Base-by-base conservation (phyloP, 805 yeast species). In the Candida schatavii region DNA sequence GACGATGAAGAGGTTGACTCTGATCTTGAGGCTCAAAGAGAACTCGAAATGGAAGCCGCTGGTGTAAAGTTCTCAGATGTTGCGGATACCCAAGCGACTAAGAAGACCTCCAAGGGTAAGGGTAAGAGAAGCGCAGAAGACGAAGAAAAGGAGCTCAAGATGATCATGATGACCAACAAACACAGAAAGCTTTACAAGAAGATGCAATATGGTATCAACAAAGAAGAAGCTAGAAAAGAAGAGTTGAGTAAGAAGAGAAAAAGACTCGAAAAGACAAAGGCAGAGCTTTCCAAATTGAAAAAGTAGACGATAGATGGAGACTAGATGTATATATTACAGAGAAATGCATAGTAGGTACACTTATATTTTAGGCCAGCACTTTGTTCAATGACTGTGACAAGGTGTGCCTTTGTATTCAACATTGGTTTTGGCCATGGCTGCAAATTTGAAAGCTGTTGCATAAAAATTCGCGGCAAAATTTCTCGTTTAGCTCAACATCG, bases 121-220 rank as follows among this genome's bases (percentile, higher is more conserved):
- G 64, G 63, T 38, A 62, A 74, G 45, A 77, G 74, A 49, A 77
- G 72, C 46, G 78, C 78, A 37, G 85, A 80, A 48, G 80, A 69
- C 34, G 90, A 85, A 70, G 97, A 89, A 63, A 87, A 88, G 70
- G 93, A 90, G 51, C 79, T 91, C 72, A 87, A 87, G 74, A 82
- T 81, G 83, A 88, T 89, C 59, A 91, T 93, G 99, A 91, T 93
- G 99, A 78, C 91, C 54, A 89, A 89, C 72, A 93, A 91, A 68
- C 96, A 91, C 71, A 86, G 89, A 75, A 88, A 87, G 65, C 74
- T 90, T 51, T 93, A 93, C 75, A 85, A 85, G 73, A 86, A 86
- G 82, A 88, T 91, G 95, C 93, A 88, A 70, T 83, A 88, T 62
- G 91, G 96, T 45, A 80, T 86, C 54, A 82, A 83, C 45, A 81